These are phyloP conservation scores for Periconia digitata DNA, from an alignment of 2,329 filamentous ascomycete genomes.

Conservation along the genomic window DNA sequence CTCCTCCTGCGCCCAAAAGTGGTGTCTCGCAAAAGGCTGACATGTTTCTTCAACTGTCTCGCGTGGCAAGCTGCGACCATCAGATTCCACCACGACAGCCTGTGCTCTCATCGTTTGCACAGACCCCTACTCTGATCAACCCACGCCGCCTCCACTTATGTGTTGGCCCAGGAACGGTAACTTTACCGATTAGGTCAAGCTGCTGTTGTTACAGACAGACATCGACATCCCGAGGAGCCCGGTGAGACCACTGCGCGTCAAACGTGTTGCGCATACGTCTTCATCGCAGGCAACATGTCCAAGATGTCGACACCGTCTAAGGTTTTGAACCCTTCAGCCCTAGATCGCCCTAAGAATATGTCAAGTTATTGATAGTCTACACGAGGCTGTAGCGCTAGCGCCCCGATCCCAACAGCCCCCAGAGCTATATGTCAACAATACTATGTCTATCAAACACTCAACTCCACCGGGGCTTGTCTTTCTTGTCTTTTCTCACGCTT, in stretches of 20 bases:
- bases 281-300: too few species aligned
- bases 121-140: background rate
- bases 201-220: background rate
- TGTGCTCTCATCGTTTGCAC: background rate
- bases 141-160: background rate
- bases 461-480: background rate
- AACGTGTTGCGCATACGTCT: too few species aligned
- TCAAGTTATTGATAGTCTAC: background rate
- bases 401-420: background rate
- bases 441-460: background rate
- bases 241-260: too few species aligned
- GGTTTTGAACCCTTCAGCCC: too few species aligned
- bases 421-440: background rate
- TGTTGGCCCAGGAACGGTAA: background rate
- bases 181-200: background rate
- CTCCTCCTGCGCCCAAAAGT: too few species aligned
- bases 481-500: background rate
- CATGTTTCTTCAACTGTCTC: too few species aligned
- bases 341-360: too few species aligned
- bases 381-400: too few species aligned
- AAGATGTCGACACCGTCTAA: too few species aligned
- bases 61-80: too few species aligned
- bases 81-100: background rate
- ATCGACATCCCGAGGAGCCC: too few species aligned
- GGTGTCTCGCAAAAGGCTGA: too few species aligned